Evolutionary conservation across 2,329 filamentous ascomycete species (phyloP).

Genomic region (Xylariaceae sp.): DNA sequence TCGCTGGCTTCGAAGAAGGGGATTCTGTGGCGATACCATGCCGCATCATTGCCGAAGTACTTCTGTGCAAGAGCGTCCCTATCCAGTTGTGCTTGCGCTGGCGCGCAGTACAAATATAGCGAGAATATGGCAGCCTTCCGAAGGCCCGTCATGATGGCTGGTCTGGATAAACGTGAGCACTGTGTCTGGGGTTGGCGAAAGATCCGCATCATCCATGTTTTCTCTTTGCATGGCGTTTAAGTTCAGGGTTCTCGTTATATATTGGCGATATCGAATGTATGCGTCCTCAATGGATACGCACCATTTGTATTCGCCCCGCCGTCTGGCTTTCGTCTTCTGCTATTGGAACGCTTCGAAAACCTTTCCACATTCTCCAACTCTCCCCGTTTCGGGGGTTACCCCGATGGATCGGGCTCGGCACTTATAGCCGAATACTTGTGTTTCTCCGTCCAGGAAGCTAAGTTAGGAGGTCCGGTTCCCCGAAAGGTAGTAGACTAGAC

Average conservation of each 20-base stretch:
- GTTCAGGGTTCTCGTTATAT: not conserved
- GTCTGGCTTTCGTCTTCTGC: not conserved
- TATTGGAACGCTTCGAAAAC: not conserved
- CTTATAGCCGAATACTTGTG: not conserved
- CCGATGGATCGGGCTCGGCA: not conserved
- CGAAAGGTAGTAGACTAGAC: not conserved
- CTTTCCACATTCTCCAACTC: not conserved
- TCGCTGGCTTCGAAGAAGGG: constrained; percentile 17
- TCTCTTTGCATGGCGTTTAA: not conserved
- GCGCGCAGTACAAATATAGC: not conserved
- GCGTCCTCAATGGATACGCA: not conserved
- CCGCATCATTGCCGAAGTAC: constrained; percentile 16
- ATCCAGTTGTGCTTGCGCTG: constrained; percentile 1
- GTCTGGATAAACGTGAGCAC: not conserved
- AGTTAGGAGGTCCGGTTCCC: not conserved
- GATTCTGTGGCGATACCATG: constrained; percentile 15
- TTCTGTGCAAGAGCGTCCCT: constrained; percentile 5
- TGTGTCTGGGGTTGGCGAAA: not conserved
- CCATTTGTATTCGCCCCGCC: not conserved
- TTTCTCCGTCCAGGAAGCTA: not conserved
- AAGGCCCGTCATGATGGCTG: not conserved
- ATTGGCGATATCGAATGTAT: not conserved
- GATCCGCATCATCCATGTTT: not conserved
- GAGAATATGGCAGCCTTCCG: not conserved
- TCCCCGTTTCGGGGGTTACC: not conserved